Base-by-base conservation (phyloP, 305 asterid species). In the Solanum chacoense region DNA sequence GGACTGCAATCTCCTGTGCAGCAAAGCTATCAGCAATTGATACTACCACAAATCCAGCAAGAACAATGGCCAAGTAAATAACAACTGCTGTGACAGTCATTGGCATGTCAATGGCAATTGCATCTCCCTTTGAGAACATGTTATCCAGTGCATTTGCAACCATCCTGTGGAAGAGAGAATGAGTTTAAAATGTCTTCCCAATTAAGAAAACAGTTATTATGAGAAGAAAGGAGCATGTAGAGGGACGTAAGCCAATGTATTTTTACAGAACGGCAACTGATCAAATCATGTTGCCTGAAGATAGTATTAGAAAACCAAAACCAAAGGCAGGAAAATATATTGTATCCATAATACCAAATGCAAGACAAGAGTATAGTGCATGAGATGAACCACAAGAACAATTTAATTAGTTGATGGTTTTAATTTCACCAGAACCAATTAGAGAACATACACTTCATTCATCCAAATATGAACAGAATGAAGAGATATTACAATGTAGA, bases 1-100 rank as follows among this genome's bases (percentile, higher is more conserved):
- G 97, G 88, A 96, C 94, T 37, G 98, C 98, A 81, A 97, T 97
- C 92, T 97, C 99, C 91, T 91, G 93, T 40, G 98, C 94, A 42
- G 98, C 99, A 92, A 97, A 97, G 94, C 99, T 97, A 92, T 97
- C 99, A 72, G 99, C 99, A 65, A 97, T 96, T 45, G 99, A 96
- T 65, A 96, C 99, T n/a, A 95, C 99, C 76, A 94, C 94, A 85
- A 94, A 86, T 81, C 99, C 98, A 18, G 97, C 95, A 86, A 95
- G 95, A 71, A 97, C 93, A 85, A 94, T 94, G 42, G 98, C 98
- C 94, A 97, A 92, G 92, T 97, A 97, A 88, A 96, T 91, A 84
- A 97, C 88, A 50, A 97, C 98, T 16, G 99, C 98, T 89, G 92
- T 94, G 78, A 67, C 90, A 32, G 97, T 96, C 99, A 97, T 97